Base-by-base conservation (phyloP, 352 stramenopile species). In the Lagenidium giganteum region DNA sequence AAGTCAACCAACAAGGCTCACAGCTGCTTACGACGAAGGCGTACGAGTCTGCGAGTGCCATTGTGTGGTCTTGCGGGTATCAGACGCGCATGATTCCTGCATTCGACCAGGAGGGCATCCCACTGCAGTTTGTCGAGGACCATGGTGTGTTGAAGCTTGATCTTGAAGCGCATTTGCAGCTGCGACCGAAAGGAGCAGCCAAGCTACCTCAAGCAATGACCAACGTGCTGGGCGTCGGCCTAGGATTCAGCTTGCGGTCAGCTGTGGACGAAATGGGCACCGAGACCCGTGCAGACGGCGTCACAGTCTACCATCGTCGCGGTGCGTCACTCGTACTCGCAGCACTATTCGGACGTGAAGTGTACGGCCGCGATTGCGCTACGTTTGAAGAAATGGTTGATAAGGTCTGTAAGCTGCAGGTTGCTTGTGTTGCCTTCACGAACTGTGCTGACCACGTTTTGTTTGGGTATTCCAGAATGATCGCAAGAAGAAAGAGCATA, bases 361-460 rank as follows among this genome's bases (percentile, higher is more conserved):
- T 87, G 13, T 90, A 83, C 56, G 80, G 80, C 22, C 57, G 44
- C 20, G 74, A 76, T 34, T 42, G 47, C 23, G 56, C 42, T 2
- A 81, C 66, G 39, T 93, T 88, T 48, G 75, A 90, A 51, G 77
- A 89, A 49, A 92, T 92, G 80, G 70, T 92, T 26, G 80, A 90
- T 29, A 92, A 90, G 72, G 64, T 61, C n/a, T n/a, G n/a, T 61
- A 37, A 23, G 38, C 21, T 8, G 3, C 21, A 7, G 12, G 17
- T 8, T 37, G 9, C 16, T 23, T 40, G 21, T 31, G 12, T 44
- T 16, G 1, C n/a, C 9, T 18, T 38, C 12, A 32, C 32, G 22
- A 22, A 21, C 37, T 14, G n/a, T n/a, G n/a, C n/a, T n/a, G n/a
- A n/a, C n/a, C n/a, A n/a, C n/a, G n/a, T n/a, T n/a, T n/a, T n/a